Evolutionary conservation across 805 yeast genomes (phyloP), one percentile per base, ranked within the genome.

Genomic region (Spathaspora hagerdaliae): DNA sequence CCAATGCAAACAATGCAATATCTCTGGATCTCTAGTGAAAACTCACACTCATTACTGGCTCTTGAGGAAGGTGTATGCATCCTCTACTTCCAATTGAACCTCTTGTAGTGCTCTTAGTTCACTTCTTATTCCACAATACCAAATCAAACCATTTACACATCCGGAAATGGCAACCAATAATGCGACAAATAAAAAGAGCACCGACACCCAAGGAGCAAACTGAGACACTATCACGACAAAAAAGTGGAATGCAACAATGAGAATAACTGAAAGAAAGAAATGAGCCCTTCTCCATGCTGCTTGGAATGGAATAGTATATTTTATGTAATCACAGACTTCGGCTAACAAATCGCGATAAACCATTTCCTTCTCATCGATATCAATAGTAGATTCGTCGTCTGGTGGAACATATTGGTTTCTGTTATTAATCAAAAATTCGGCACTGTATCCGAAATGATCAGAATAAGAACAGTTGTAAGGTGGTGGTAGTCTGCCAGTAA

Each of bases 371-470:
- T 40, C 36, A 33, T 42, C 46, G 10, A 37, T 31, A 33, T 42
- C 46, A 14, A 39, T 11, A n/a, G 41, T 34, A 9, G 36, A 14
- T 15, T 15, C 8, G 42, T 53, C 13, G 27, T 50, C 42, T 3
- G 53, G 32, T 9, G 39, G 38, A 10, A 33, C 39, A 5, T 36
- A 39, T 15, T 39, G 40, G 6, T 13, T 52, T 29, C 51, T 46
- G n/a, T 36, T 31, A 24, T 44, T 47, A 31, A 70, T 42, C 15
- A 39, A 34, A 6, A 70, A 50, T 44, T 65, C 64, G n/a, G 65
- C 65, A 41, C 58, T 52, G 55, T 85, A 87, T 0, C 92, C 99
- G 73, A 94, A 94, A 69, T 94, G 99, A 59, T 94, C 99, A 0
- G 97, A 88, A 50, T 78, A 83, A 4, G 96, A 85, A 27, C 95